Conservation (phyloP, 805 yeast genomes). For the Cyberlindnera sargentensis region DNA sequence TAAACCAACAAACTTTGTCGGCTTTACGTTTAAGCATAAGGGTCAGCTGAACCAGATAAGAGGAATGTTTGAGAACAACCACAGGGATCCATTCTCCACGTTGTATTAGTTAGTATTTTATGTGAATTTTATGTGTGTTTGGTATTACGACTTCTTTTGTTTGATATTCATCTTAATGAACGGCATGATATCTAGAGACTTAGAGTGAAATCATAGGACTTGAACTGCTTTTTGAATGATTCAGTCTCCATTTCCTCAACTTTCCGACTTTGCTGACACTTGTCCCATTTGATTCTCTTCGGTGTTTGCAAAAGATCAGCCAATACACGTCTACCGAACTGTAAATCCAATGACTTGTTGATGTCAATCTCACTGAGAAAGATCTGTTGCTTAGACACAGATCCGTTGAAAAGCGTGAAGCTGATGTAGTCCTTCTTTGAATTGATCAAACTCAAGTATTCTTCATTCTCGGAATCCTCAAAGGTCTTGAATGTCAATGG, state of each 20-base stretch:
- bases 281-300: slow-evolving; percentile 68
- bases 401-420: slow-evolving; percentile 29
- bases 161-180: not conserved
- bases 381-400: slow-evolving; percentile 25
- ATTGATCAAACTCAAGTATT: slow-evolving; percentile 23
- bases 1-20: slow-evolving; percentile 71
- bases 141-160: not conserved
- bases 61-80: slow-evolving; percentile 19
- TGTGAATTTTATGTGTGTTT: not conserved
- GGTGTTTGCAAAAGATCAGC: slow-evolving; percentile 57
- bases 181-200: slow-evolving; percentile 3
- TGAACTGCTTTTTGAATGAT: slow-evolving; percentile 49
- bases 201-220: slow-evolving; percentile 45
- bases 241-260: slow-evolving; percentile 62
- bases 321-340: slow-evolving; percentile 75
- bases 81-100: slow-evolving; percentile 24
- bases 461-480: slow-evolving; percentile 18
- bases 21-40: slow-evolving; percentile 91
- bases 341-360: slow-evolving; percentile 53
- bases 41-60: slow-evolving; percentile 24
- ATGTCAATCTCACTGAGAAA: slow-evolving; percentile 24
- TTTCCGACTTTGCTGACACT: slow-evolving; percentile 56
- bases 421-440: slow-evolving; percentile 23
- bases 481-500: slow-evolving; percentile 35
- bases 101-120: slow-evolving; percentile 11